phyloP scores from a whole-genome alignment of 1,284 basidiomycete genomes.

The Irpex lacteus region DNA sequence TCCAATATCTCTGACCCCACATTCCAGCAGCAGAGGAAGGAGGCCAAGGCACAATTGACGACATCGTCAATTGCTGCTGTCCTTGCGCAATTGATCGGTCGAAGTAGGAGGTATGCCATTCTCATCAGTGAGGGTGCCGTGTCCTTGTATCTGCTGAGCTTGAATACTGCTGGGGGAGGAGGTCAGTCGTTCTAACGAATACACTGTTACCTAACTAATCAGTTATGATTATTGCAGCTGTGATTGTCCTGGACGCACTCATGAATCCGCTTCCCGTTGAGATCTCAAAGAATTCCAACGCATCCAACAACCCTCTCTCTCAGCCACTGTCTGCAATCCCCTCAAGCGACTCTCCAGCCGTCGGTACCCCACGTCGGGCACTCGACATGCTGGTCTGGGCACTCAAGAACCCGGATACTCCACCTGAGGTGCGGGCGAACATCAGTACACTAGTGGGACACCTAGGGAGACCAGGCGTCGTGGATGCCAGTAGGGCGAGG shows the following conservation, averaged over 20 bases:
- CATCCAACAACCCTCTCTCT: slow-evolving; percentile 31
- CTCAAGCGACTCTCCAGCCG: slow-evolving; percentile 36
- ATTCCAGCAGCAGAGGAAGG: slow-evolving; percentile 44
- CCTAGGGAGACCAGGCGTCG: slow-evolving; percentile 47
- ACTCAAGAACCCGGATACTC: slow-evolving; percentile 53
- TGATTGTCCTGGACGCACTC: slow-evolving; percentile 58
- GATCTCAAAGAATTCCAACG: slow-evolving; percentile 22
- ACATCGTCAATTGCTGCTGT: slow-evolving; percentile 54
- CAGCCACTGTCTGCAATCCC: slow-evolving; percentile 36
- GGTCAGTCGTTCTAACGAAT: slow-evolving; percentile 10
- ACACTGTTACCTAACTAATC: slow-evolving; percentile 8
- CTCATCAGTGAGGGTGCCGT: slow-evolving; percentile 90
- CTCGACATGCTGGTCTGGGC: slow-evolving; percentile 65
- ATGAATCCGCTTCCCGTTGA: slow-evolving; percentile 50
- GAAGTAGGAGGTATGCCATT: slow-evolving; percentile 79
- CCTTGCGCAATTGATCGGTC: slow-evolving; percentile 71
- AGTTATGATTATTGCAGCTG: slow-evolving; percentile 39
- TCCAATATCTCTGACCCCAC: slow-evolving; percentile 24
- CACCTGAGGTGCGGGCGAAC: slow-evolving; percentile 70
- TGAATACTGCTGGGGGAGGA: slow-evolving; percentile 63
- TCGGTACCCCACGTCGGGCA: slow-evolving; percentile 42
- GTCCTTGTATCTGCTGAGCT: slow-evolving; percentile 75
- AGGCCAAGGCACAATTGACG: slow-evolving; percentile 53
- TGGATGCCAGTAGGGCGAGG: slow-evolving; percentile 30
- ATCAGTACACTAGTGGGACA: slow-evolving; percentile 69